Evolutionary conservation across 2,329 filamentous ascomycete genomes (phyloP).

Genomic region (Pestalotiopsis sp.): DNA sequence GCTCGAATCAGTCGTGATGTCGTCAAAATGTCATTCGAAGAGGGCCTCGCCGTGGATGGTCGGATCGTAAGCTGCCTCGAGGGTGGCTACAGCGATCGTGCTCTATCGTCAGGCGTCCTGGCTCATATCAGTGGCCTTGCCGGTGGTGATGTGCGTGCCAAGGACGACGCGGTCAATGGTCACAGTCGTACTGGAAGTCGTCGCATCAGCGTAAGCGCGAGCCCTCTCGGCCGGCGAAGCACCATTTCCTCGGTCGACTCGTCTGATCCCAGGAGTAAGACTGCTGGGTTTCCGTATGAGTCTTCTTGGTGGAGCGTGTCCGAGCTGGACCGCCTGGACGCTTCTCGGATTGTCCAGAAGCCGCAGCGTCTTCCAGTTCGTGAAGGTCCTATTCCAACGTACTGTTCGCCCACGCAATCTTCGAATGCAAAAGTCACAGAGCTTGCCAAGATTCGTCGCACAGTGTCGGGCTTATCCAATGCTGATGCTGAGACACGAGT

Average conservation of each 20-base stretch:
- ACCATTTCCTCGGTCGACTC: slow-evolving; percentile 28
- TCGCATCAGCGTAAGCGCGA: slow-evolving; percentile 60
- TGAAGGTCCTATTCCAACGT: slow-evolving; percentile 66
- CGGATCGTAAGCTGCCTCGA: slow-evolving; percentile 92
- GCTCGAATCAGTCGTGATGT: slow-evolving; percentile 87
- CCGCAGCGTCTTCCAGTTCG: slow-evolving; percentile 57
- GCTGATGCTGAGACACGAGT: slow-evolving; percentile 36
- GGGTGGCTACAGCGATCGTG: slow-evolving; percentile 93
- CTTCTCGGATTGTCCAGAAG: slow-evolving; percentile 53
- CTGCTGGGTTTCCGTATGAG: slow-evolving; percentile 56
- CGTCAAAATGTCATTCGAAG: slow-evolving; percentile 78
- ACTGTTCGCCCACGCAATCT: slow-evolving; percentile 84
- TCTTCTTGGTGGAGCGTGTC: slow-evolving; percentile 70
- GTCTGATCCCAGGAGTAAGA: slow-evolving; percentile 29
- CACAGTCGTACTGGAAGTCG: slow-evolving; percentile 49
- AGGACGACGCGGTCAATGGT: slow-evolving; percentile 34
- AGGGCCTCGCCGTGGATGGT: slow-evolving; percentile 76
- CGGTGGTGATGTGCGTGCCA: slow-evolving; percentile 48
- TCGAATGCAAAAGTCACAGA: slow-evolving; percentile 80
- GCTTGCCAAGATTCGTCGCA: slow-evolving; percentile 66
- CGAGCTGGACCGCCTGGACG: slow-evolving; percentile 72
- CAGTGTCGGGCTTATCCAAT: slow-evolving; percentile 53
- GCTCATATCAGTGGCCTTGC: slow-evolving; percentile 87
- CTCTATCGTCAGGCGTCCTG: slow-evolving; percentile 82
- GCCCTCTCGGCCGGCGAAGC: slow-evolving; percentile 38